Base-by-base conservation (phyloP, 2,329 filamentous ascomycete species). In the Fusarium cicatricum region DNA sequence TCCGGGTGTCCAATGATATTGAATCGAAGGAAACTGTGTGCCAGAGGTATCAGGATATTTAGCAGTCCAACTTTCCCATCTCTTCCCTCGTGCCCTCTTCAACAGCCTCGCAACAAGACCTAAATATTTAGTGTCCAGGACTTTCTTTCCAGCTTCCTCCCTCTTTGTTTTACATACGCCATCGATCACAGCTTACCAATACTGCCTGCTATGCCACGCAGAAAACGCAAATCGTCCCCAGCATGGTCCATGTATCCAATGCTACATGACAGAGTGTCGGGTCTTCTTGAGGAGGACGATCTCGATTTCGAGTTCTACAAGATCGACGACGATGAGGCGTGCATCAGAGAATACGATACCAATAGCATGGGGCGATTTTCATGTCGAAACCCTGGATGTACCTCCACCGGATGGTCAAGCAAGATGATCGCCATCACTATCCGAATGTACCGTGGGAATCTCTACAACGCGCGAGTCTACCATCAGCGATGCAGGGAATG, bases 391-490 rank as follows among this genome's bases (percentile, higher is more conserved):
- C 17, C 34, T 0, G 41, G 11, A 1, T 76, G 72, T 42, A 15
- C 15, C 10, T 50, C 38, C 0, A 19, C 23, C 0, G 55, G 53
- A 14, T 77, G 75, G 76, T 36, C 40, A 2, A 78, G 75, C 68
- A 71, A 61, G 52, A 59, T 33, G 26, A 71, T 78, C 14, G 57
- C 71, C 7, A 71, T 75, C 12, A 62, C 59, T 1, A 78, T 78
- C 15, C 67, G 72, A 9, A 50, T 64, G 31, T 78, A 74, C 36
- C 21, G 19, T 0, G 39, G 33, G 0, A 40, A 65, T 5, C 55
- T 61, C 4, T 78, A 78, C 62, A 75, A 77, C 43, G 75, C 68
- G 0, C 36, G 67, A 2, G 71, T 78, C 0, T 78, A 72, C 52
- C 66, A 74, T 34, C 76, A 78, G 49, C 69, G 67, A 1, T 79